Evolutionary conservation across 495 filamentous ascomycete genomes (phyloP).

Genomic region (Penicillium antarcticum): DNA sequence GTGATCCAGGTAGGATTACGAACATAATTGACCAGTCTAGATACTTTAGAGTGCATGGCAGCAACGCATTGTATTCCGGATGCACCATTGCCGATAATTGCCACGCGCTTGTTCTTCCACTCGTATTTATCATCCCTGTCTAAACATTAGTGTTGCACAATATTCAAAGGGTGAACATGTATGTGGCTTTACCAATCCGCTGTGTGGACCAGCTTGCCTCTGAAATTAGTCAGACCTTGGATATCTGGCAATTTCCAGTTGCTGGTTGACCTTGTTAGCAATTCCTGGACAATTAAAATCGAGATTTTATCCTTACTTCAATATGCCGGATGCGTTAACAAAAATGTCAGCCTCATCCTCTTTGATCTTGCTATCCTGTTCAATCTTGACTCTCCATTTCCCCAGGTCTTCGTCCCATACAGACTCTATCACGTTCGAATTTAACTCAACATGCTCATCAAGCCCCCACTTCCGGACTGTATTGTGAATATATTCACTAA

Average conservation of each 20-base stretch:
- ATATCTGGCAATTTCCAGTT: constrained; percentile 48
- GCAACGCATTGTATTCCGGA: constrained; percentile 54
- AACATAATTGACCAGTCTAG: constrained; percentile 30
- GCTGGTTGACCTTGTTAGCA: background rate
- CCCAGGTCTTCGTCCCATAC: constrained; percentile 46
- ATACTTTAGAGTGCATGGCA: constrained; percentile 41
- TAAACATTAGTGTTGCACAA: too few relatives aligned
- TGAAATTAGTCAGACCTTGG: constrained; percentile 42
- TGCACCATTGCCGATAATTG: constrained; percentile 47
- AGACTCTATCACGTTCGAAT: constrained; percentile 38
- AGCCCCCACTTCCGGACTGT: constrained; percentile 53
- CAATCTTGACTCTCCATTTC: constrained; percentile 44
- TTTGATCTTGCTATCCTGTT: constrained; percentile 12
- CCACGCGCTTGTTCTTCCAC: constrained; percentile 44
- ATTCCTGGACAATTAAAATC: background rate
- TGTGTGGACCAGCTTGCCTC: constrained; percentile 47
- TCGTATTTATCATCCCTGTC: constrained; percentile 33
- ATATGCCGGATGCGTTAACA: constrained; percentile 45
- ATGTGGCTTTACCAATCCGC: constrained; percentile 40
- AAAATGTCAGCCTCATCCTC: constrained; percentile 36
- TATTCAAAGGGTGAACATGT: too few relatives aligned
- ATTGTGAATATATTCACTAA: constrained; percentile 53
- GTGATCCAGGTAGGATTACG: constrained; percentile 19
- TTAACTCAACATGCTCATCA: constrained; percentile 41
- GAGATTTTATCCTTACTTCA: constrained; percentile 29